Base-by-base conservation (phyloP, 179 eudicot species). In the Spergularia azorica region DNA sequence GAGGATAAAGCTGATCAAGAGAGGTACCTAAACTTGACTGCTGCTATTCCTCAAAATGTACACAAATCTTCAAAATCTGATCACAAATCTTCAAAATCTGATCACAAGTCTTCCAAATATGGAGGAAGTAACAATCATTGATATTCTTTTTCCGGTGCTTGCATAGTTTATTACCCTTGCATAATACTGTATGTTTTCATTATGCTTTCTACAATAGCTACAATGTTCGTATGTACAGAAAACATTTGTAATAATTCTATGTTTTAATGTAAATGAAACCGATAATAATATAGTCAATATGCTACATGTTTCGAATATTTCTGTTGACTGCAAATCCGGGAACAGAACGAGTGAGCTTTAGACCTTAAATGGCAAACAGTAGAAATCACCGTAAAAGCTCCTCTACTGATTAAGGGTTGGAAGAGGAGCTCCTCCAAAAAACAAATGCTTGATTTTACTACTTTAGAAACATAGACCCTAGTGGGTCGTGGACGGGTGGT, bases 21-120 rank as follows among this genome's bases (percentile, higher is more conserved):
- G 55, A 78, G 81, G 70, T 94, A 92, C 71, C 58, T 94, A 74
- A 92, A 94, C 64, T 79, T 94, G 32, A 83, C 90, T 6, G 90
- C 93, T 43, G 87, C 81, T 84, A 79, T 92, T 64, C 71, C 73
- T 38, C 85, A 82, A 63, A 88, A 85, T 17, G 90, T 81, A 32
- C 64, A 52, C 48, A 54, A 3, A n/a, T 26, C 70, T 18, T 63
- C 58, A 39, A 59, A 14, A 36, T 57, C 10, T 32, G 56, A 83
- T 48, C 64, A 52, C 48, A 54, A 3, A n/a, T 26, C 70, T 18
- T 63, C 58, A 39, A 59, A 9, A 36, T 57, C 39, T 36, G 90
- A 83, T 48, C 64, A 52, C 48, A 54, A 3, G 21, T 26, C 70
- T 18, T 63, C 58, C 52, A 59, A 14, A 17, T 57, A 15, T 32